Percentiles rank a stretch among this genome's conserved stretches.
phyloP scores from a whole-genome alignment of 352 stramenopile species.

The Globisporangium solare region DNA sequence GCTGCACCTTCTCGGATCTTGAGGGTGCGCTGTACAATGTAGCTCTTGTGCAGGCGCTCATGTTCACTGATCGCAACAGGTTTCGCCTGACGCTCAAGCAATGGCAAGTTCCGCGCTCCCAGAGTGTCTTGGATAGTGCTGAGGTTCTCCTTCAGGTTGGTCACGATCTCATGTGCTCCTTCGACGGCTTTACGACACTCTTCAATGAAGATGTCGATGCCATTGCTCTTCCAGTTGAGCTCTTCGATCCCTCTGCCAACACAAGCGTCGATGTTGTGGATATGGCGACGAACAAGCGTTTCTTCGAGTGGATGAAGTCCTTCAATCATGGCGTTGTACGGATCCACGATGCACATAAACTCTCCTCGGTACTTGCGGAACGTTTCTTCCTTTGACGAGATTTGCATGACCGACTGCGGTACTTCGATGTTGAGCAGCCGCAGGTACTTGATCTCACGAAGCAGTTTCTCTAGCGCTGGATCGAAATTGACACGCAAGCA shows the following conservation, averaged over 20 bases:
- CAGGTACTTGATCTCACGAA: slow-evolving; percentile 98
- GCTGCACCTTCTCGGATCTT: slow-evolving; percentile 95
- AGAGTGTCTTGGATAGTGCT: slow-evolving; percentile 93
- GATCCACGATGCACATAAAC: slow-evolving; percentile 96
- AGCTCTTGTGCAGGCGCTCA: slow-evolving; percentile 93
- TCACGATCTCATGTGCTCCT: slow-evolving; percentile 92
- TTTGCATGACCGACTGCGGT: slow-evolving; percentile 91
- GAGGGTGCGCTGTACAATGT: slow-evolving; percentile 89
- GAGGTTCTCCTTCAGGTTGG: slow-evolving; percentile 96
- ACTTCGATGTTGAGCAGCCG: slow-evolving; percentile 93
- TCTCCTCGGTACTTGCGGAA: slow-evolving; percentile 96
- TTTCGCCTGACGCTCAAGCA: slow-evolving; percentile 95
- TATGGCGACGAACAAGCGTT: slow-evolving; percentile 92
- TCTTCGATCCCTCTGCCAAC: slow-evolving; percentile 91
- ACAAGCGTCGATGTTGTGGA: slow-evolving; percentile 94
- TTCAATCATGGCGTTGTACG: slow-evolving; percentile 97
- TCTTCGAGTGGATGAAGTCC: slow-evolving; percentile 96
- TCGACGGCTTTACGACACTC: slow-evolving; percentile 85
- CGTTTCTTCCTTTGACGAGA: slow-evolving; percentile 93
- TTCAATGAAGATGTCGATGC: slow-evolving; percentile 93
- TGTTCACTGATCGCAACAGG: slow-evolving; percentile 95
- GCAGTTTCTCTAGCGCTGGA: slow-evolving; percentile 92
- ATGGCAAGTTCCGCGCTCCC: slow-evolving; percentile 87
- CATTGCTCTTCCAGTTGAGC: slow-evolving; percentile 95
- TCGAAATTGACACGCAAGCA: slow-evolving; percentile 98